phyloP scores from a whole-genome alignment of 768 basidiomycete genomes.

The Rhodotorula taiwanensis region DNA sequence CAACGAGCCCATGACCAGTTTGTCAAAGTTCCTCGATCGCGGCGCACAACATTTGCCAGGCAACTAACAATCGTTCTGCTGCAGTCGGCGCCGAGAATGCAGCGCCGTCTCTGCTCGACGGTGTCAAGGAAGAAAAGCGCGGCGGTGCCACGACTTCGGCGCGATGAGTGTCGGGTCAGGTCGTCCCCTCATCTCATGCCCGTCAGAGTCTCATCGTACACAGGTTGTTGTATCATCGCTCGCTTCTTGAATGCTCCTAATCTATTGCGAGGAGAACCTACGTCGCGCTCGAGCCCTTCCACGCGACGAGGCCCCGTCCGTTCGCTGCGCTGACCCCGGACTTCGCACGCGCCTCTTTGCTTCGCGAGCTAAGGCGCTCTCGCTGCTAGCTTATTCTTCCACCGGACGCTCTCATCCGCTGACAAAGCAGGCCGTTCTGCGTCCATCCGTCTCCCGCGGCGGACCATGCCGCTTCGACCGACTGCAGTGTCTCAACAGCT shows the following conservation, averaged over 20 bases:
- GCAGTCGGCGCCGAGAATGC: conserved; percentile 34
- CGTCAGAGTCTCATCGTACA: background rate
- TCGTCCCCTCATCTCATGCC: background rate
- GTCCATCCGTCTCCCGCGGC: too few species aligned
- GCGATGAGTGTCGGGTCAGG: conserved; percentile 2
- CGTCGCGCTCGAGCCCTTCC: background rate
- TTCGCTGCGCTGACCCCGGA: background rate
- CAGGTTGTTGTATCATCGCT: background rate
- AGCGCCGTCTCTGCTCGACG: conserved; percentile 13
- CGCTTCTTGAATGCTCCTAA: background rate
- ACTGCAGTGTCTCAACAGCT: too few species aligned
- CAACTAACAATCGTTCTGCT: too few species aligned
- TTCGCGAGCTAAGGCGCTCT: too few species aligned
- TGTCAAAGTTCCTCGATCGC: too few species aligned
- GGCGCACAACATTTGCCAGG: too few species aligned
- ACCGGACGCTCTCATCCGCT: too few species aligned
- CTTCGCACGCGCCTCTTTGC: too few species aligned
- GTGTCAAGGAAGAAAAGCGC: conserved; percentile 25
- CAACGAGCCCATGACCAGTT: conserved; percentile 21
- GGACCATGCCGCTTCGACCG: too few species aligned
- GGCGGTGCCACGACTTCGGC: conserved; percentile 14
- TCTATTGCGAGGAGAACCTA: too few species aligned
- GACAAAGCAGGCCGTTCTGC: too few species aligned
- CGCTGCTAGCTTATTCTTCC: background rate
- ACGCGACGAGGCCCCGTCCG: too few species aligned